Evolutionary conservation across 208 protist species (phyloP).

Genomic region (Leishmania amazonensis): DNA sequence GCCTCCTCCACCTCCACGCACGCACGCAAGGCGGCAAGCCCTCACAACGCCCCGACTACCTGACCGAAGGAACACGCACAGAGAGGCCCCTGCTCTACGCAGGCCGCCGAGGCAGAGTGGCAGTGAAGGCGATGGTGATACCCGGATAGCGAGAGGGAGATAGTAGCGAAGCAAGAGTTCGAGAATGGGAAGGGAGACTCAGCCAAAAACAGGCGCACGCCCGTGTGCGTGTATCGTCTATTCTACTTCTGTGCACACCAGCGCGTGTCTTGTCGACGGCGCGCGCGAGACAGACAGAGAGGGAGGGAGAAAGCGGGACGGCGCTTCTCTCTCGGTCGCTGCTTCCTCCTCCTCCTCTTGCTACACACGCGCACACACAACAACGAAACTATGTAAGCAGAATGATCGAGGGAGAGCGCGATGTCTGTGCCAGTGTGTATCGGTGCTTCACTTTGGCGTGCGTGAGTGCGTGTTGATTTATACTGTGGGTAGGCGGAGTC

Average conservation of each 20-base stretch:
- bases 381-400: background rate
- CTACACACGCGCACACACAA: background rate
- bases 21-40: background rate
- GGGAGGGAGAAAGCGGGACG: background rate
- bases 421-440: background rate
- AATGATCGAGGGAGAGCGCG: background rate
- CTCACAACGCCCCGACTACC: background rate
- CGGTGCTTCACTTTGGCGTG: background rate
- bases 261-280: background rate
- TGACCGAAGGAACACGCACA: background rate
- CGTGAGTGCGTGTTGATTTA: background rate
- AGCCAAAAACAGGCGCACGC: background rate
- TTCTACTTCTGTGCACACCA: background rate
- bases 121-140: background rate
- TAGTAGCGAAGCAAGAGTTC: background rate
- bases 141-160: background rate
- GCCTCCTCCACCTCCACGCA: background rate
- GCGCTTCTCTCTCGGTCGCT: background rate
- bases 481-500: background rate
- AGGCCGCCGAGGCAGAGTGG: background rate
- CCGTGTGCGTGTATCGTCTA: slow-evolving; percentile 5
- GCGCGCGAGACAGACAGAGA: background rate
- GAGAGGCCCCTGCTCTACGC: background rate
- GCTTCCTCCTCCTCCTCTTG: background rate
- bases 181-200: background rate